Base-by-base conservation (phyloP, 192 early-diverging fungal genomes). In the Spizellomyces sp. region DNA sequence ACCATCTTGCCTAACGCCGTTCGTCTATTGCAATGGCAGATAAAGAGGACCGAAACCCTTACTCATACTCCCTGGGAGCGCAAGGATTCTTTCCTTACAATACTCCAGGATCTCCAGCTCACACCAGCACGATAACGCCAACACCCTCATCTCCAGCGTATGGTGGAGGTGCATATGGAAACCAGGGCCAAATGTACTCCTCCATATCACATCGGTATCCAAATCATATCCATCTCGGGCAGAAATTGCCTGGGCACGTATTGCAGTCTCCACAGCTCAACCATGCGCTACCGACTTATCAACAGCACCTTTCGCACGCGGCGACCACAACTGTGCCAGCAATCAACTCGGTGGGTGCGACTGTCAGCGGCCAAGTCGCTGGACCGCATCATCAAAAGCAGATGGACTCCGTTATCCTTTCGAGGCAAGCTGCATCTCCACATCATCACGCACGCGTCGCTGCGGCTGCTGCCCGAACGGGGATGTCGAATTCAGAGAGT, bases 391-490 rank as follows among this genome's bases (percentile, higher is more conserved):
- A 90, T 73, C 89, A 91, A 78, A 84, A 87, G 60, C 93, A 93
- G 75, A 54, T 96, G 21, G 87, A 87, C 6, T 84, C 85, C 71
- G 88, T 88, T 21, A 87, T 90, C 48, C 64, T 85, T 59, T 93
- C 92, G 36, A 87, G 95, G 48, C 87, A 90, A 54, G 83, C 91
- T 9, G 85, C 90, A 9, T 85, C 92, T 1, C 91, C 93, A 22
- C 95, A 96, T 77, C 90, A 94, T 77, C 93, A 96, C 71, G 95
- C 96, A 19, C 86, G 96, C 42, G 82, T 94, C 27, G 93, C 94
- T 0, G 92, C 94, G 52, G 90, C 91, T 9, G 89, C 89, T 50
- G 90, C 91, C 46, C 83, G 92, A 41, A 86, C 85, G 62, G 80
- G 80, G 9, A 44, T 44, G 9, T 14, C 61, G 15, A 70, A 64